phyloP scores from a whole-genome alignment of 202 grass and related monocot genomes.

The Setaria viridis region DNA sequence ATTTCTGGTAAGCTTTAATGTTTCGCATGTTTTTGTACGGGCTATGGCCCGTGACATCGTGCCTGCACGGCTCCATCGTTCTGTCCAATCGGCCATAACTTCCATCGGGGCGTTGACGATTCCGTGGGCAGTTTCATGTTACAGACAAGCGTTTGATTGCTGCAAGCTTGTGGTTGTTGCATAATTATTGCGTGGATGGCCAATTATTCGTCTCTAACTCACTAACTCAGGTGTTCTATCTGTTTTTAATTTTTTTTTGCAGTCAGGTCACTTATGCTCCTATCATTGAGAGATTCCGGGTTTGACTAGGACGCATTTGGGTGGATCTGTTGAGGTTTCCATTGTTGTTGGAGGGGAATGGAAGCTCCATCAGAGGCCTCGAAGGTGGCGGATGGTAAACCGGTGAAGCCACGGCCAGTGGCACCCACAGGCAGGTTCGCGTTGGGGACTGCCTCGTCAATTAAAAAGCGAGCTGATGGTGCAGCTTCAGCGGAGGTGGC shows the following conservation, averaged over 20 bases:
- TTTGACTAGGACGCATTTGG: slow-evolving; percentile 30
- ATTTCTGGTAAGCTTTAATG: slow-evolving; percentile 31
- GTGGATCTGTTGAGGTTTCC: slow-evolving; percentile 18
- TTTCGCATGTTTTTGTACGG: background rate
- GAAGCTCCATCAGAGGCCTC: slow-evolving; percentile 34
- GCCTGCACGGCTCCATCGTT: slow-evolving; percentile 32
- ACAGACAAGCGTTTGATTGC: background rate
- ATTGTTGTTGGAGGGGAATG: slow-evolving; percentile 37
- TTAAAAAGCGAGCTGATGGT: slow-evolving; percentile 50
- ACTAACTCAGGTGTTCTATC: slow-evolving; percentile 19
- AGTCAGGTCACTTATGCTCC: slow-evolving; percentile 45
- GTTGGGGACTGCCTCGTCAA: slow-evolving; percentile 41
- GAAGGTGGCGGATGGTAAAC: slow-evolving; percentile 30
- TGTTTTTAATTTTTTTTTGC: background rate
- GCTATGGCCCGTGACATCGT: background rate
- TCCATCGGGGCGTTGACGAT: slow-evolving; percentile 42
- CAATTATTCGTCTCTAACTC: background rate
- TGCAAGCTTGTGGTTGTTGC: slow-evolving; percentile 24
- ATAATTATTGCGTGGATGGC: slow-evolving; percentile 18
- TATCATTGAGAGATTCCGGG: background rate
- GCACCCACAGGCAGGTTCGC: slow-evolving; percentile 40
- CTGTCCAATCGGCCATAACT: slow-evolving; percentile 24
- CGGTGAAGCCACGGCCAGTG: slow-evolving; percentile 26
- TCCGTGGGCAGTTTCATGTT: slow-evolving; percentile 1
- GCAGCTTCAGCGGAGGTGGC: slow-evolving; percentile 8